Base-by-base conservation (phyloP, 1,284 basidiomycete genomes). In the Mycosarcoma mackinlayi region DNA sequence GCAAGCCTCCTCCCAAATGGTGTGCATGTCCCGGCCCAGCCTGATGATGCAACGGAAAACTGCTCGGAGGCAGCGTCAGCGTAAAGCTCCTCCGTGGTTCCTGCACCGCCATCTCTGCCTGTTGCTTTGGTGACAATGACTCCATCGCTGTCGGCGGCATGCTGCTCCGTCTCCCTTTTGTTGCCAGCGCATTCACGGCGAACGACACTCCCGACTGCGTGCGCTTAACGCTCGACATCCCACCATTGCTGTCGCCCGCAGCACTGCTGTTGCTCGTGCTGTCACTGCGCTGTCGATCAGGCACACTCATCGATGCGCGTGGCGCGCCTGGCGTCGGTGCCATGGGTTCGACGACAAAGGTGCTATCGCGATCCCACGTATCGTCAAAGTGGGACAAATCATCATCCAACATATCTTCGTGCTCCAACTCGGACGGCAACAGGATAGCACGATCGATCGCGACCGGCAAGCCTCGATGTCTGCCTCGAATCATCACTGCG, bases 401-500 rank as follows among this genome's bases (percentile, higher is more conserved):
- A 34, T 81, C 77, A 37, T 70, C 67, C 35, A 60, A 18, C 57
- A 53, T 45, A 49, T 70, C 67, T 55, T 81, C 77, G 23, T 58
- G 49, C 39, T 78, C 76, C 30, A 77, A 47, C 28, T 84, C 83
- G 1, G 66, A 52, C 0, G 84, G 84, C 6, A 85, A 65, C 44
- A 85, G 53, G 7, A 84, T 76, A 1, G 93, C 92, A 25, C 93
- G 89, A 83, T 95, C 92, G 59, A 96, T 93, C 16, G 93, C 92
- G 30, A 83, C 81, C 0, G 85, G 85, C 3, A 91, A 79, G 4
- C 93, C 93, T 44, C 95, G 89, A 83, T 98, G 94, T 11, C 94
- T 87, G 8, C 94, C 94, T 66, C 94, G 89, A 53, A 98, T 86
- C 92, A 98, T 97, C 71, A 97, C 93, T 4, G 74, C 71, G 46